Evolutionary conservation across 1,284 basidiomycete genomes (phyloP), one percentile per base, ranked within the genome.

Genomic region (Cutaneotrichosporon cavernicola): DNA sequence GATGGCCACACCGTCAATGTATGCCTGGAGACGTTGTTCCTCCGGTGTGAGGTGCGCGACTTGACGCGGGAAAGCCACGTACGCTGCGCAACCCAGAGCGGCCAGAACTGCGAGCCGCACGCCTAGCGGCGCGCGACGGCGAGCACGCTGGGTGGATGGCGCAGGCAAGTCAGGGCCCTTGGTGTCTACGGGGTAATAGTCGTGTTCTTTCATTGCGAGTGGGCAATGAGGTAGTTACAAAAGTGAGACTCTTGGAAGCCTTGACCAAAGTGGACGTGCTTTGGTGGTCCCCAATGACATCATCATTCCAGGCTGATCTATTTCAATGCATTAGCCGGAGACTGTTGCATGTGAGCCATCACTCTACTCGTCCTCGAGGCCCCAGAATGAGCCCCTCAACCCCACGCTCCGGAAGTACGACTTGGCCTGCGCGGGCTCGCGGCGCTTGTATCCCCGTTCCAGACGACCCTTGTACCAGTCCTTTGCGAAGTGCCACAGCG

Each of bases 391-490:
- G 4, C 62, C 62, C 5, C n/a, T 5, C 30, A 64, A 32, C 14
- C 62, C 62, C 0, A 52, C 62, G 22, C 36, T 51, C 6, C 58
- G 52, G 58, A 64, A 64, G 47, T 64, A 64, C n/a, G 38, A 55
- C 58, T 60, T 64, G 5, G 62, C 62, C 47, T 56, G n/a, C 1
- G 46, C 13, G 4, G 62, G 62, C 30, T 64, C 62, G 0, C 62
- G 22, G 13, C 62, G 46, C 36, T 51, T 46, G 55, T 64, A 64
- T 0, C 58, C 62, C 4, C 14, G 26, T 30, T 60, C 43, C 5
- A 60, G 36, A 14, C 62, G 52, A n/a, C 62, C 62, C 4, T n/a
- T 26, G 58, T 64, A 64, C 62, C 62, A 64, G 26, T 32, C 58
- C 9, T 40, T 21, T 1, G 62, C 62, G 32, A 64, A 34, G 30